Evolutionary conservation across 805 yeast species (phyloP), one percentile per base, ranked within the genome.

Genomic region (Candida dajiaensis): DNA sequence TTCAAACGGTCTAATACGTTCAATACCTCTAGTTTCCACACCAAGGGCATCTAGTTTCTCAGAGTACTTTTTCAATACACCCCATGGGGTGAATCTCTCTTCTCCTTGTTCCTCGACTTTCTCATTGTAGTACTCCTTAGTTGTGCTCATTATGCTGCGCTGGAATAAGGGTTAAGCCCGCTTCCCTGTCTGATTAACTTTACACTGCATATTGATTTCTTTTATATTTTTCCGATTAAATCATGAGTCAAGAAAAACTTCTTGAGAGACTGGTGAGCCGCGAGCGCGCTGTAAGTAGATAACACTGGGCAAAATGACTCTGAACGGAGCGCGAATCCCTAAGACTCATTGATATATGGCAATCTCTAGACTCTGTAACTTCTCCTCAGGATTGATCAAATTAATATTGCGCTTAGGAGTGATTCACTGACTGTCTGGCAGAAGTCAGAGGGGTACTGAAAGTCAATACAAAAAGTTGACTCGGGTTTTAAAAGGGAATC

Each of bases 11-110:
- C 75, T 67, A 28, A 85, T 78, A 49, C 96, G 71, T 51, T 85
- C 89, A 41, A 89, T 83, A 45, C 96, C 96, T 50, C 89, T 72
- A 4, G 81, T 68, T 62, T 89, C 97, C 3, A 86, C 86, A 49
- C 90, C 77, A 50, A 73, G 56, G 0, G 74, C 55, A 51, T 83
- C 89, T 2, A 83, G 58, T 52, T 65, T 69, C 12, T 59, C 53
- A 4, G 78, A 81, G 51, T 71, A 65, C 43, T 50, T 55, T 40
- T 53, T 55, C 7, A 59, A 46, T 7, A 54, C 18, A 4, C 31
- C 35, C 57, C 56, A 59, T 23, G 61, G 51, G 41, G 49, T 59
- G 46, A 59, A 54, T 9, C 43, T 10, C 4, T 48, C 38, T 12
- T 39, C 19, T 11, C 18, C 5, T 2, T n/a, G n/a, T 11, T 38